Percentiles rank a stretch among this genome's conserved stretches.
Conservation (phyloP, 306 rosid species). For the Sindora glabra region DNA sequence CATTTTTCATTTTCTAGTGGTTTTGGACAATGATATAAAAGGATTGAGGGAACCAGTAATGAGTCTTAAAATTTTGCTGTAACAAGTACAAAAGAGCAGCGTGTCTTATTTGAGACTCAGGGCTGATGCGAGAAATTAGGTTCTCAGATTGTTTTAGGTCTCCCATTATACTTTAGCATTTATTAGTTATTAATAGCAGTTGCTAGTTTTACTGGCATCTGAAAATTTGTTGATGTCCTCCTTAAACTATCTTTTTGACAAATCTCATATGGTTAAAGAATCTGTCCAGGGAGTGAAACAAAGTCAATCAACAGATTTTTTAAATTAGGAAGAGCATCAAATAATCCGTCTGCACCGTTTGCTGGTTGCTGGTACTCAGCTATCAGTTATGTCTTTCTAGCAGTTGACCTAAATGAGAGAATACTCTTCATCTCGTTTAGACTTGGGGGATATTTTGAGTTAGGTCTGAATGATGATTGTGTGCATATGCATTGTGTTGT, state of each 20-base stretch:
- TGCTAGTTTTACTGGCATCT: background rate
- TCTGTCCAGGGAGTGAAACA: background rate
- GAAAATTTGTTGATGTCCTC: background rate
- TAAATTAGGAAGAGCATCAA: background rate
- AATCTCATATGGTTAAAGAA: background rate
- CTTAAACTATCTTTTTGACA: background rate
- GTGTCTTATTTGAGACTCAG: background rate
- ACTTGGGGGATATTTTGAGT: background rate
- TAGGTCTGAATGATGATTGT: background rate
- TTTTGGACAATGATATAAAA: background rate
- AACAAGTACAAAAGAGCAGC: background rate
- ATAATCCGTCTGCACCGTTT: too few species aligned
- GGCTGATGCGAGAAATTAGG: background rate
- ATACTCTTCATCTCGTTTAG: background rate
- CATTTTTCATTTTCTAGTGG: slow-evolving; percentile 22
- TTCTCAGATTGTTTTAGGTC: background rate
- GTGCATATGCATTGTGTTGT: background rate
- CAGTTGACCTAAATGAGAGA: background rate
- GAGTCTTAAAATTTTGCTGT: background rate
- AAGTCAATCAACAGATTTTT: background rate
- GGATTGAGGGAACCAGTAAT: background rate
- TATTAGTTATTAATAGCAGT: background rate
- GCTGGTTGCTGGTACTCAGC: too few species aligned
- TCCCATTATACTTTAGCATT: background rate
- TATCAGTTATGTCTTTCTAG: background rate